Conservation (phyloP, 2,329 filamentous ascomycete species). For the Claviceps sp. region DNA sequence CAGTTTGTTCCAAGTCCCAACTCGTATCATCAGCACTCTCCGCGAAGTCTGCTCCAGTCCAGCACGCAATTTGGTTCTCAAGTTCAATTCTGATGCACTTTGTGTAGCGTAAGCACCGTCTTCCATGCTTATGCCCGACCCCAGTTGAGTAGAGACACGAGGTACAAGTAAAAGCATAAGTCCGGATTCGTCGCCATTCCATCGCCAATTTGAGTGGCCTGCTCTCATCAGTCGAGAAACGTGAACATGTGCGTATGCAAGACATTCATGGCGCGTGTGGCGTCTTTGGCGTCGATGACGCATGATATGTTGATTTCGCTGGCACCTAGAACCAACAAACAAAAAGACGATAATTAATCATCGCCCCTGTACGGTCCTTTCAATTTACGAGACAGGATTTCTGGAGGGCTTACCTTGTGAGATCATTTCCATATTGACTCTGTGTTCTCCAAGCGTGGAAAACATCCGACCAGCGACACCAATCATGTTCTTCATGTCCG, state of each 20-base stretch:
- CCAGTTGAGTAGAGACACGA: not conserved
- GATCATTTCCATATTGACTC: conserved; percentile 98
- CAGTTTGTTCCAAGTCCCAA: not conserved
- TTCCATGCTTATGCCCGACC: not conserved
- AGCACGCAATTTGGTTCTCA: not conserved
- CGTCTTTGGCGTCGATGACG: conserved; percentile 84
- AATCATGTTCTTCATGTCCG: conserved; percentile 95
- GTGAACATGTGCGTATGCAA: conserved; percentile 95
- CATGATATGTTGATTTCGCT: conserved; percentile 99
- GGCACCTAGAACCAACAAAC: conserved; percentile 49
- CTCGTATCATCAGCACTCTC: not conserved
- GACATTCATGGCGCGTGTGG: conserved; percentile 87
- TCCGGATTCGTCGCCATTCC: no score
- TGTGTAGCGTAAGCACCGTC: not conserved
- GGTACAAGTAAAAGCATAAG: not conserved
- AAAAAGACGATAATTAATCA: not conserved
- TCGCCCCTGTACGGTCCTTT: not conserved
- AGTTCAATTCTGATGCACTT: not conserved
- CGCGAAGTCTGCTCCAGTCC: not conserved
- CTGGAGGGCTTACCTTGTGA: conserved; percentile 59
- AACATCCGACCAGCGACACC: conserved; percentile 94
- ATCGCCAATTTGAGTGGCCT: not conserved
- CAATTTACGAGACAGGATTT: not conserved
- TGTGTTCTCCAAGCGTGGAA: conserved; percentile 80
- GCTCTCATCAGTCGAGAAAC: conserved; percentile 57